Evolutionary conservation across 257 asterid species (phyloP).

Genomic region (Solanum lycopersicoides): DNA sequence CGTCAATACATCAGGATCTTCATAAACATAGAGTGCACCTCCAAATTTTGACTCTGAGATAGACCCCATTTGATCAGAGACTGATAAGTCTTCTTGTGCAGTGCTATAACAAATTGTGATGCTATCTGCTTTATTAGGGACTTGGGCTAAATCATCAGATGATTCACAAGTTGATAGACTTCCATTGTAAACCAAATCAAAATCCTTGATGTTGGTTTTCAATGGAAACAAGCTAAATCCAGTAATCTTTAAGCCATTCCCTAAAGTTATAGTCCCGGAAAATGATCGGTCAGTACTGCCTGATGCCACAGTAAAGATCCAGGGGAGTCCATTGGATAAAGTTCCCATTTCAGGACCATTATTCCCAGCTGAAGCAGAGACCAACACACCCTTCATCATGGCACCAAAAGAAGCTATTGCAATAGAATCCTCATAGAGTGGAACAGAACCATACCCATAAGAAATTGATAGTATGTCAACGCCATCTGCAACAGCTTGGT

Average conservation of each 20-base stretch:
- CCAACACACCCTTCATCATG: conserved; percentile 27
- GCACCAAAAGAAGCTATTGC: conserved; percentile 35
- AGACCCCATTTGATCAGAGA: background rate
- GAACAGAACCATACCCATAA: background rate
- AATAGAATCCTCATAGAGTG: conserved; percentile 10
- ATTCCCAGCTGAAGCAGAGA: conserved; percentile 25
- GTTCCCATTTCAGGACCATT: background rate
- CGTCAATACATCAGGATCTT: background rate
- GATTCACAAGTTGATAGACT: background rate
- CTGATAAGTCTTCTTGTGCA: background rate
- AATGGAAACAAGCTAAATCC: conserved; percentile 30
- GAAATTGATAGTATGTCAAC: conserved; percentile 17
- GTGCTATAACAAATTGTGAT: background rate
- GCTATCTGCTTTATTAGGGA: background rate
- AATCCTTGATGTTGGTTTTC: background rate
- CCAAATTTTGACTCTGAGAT: background rate
- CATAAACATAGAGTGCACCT: background rate
- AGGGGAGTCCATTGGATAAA: conserved; percentile 11
- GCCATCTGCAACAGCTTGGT: conserved; percentile 29
- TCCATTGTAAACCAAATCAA: background rate
- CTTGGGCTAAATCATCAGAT: background rate
- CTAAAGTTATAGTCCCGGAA: conserved; percentile 20
- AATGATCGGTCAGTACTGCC: conserved; percentile 24
- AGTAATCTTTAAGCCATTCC: conserved; percentile 14
- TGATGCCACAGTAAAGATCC: conserved; percentile 28